These are phyloP conservation scores for Leishmania mexicana DNA, from an alignment of 208 protist species.

Conservation along the genomic window DNA sequence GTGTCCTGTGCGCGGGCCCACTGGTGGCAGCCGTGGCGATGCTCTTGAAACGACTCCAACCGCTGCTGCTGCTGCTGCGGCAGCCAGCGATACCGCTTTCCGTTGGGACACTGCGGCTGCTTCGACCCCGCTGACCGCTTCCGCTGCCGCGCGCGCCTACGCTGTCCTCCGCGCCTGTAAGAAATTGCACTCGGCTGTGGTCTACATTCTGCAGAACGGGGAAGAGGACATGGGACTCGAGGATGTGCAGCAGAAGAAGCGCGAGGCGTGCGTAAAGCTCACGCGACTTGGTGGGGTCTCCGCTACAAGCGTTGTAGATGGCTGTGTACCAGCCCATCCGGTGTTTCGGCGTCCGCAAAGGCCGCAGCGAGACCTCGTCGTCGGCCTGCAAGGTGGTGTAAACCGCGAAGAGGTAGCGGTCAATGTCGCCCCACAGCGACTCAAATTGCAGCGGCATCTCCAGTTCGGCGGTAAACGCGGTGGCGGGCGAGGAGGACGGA, in stretches of 20 bases:
- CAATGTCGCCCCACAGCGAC: constrained; percentile 43
- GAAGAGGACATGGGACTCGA: constrained; percentile 67
- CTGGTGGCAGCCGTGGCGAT: constrained; percentile 2
- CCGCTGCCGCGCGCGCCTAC: not conserved
- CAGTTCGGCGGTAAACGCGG: not conserved
- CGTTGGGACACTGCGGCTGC: constrained; percentile 5
- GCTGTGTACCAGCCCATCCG: constrained; percentile 79
- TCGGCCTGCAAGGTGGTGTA: constrained; percentile 42
- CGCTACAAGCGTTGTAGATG: constrained; percentile 72
- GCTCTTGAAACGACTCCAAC: constrained; percentile 14
- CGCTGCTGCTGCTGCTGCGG: constrained; percentile 13
- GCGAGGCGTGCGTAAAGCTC: constrained; percentile 62
- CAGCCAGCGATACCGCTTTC: not conserved
- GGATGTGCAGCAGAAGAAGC: constrained; percentile 48
- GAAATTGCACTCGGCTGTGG: constrained; percentile 24
- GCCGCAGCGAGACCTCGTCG: constrained; percentile 35
- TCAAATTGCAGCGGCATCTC: constrained; percentile 23
- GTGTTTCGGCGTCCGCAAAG: constrained; percentile 47
- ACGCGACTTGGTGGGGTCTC: constrained; percentile 48
- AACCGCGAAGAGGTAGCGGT: constrained; percentile 46
- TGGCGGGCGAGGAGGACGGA: not conserved
- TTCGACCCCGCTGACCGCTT: not conserved
- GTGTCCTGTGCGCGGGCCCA: not conserved
- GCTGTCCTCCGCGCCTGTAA: constrained; percentile 24
- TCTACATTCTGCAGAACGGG: constrained; percentile 50